A percentile compares a stretch with the other conserved stretches of the same genome.
Evolutionary conservation across 371 early-diverging fungal species (phyloP).

Genomic region (Choanephora cucurbitarum): DNA sequence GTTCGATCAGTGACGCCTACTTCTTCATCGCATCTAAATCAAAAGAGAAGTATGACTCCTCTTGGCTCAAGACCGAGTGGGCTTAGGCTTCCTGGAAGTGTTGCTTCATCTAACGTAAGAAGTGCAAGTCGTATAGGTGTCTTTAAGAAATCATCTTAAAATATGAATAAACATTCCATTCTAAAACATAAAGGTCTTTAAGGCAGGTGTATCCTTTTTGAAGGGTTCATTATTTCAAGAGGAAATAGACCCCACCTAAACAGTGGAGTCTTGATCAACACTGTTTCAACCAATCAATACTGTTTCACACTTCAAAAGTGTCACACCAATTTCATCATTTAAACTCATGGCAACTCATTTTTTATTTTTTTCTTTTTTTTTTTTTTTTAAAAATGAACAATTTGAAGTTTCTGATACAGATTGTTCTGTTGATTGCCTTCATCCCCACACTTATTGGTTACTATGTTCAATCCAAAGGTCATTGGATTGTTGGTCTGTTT

Average conservation of each 20-base stretch:
- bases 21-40: not conserved
- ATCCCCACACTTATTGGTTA: constrained; percentile 27
- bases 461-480: constrained; percentile 24
- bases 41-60: constrained; percentile 15
- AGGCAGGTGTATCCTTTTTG: no score
- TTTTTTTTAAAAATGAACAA: constrained; percentile 6
- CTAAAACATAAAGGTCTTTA: no score
- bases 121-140: constrained; percentile 30
- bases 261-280: no score
- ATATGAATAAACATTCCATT: no score
- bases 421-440: constrained; percentile 23
- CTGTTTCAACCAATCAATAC: no score
- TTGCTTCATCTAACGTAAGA: constrained; percentile 6
- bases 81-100: constrained; percentile 22
- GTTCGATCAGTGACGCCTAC: constrained; percentile 9
- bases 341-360: no score
- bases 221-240: no score
- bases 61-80: constrained; percentile 18
- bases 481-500: constrained; percentile 21
- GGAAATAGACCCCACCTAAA: no score
- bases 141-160: constrained; percentile 11
- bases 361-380: constrained; percentile 2
- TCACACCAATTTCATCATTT: no score
- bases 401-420: constrained; percentile 16
- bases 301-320: no score